A percentile compares a stretch with the other conserved stretches of the same genome.
phyloP scores from a whole-genome alignment of 306 rosid species.

The Prunus salicina region DNA sequence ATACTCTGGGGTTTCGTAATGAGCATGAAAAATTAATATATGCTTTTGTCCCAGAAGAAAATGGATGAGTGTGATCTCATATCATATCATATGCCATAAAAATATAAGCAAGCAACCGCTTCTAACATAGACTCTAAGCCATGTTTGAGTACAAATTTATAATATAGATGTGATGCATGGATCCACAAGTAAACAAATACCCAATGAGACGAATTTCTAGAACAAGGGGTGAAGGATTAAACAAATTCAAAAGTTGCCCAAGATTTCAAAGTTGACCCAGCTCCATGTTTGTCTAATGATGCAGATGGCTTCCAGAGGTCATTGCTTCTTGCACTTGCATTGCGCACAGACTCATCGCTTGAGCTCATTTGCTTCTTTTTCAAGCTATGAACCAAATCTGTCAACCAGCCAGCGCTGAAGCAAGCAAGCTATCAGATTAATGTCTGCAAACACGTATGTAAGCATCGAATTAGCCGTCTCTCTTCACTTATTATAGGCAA shows the following conservation, averaged over 20 bases:
- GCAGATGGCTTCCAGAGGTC: slow-evolving; percentile 20
- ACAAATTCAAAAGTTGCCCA: slow-evolving; percentile 35
- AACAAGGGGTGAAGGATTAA: slow-evolving; percentile 15
- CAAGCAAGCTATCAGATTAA: slow-evolving; percentile 7
- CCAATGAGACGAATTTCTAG: slow-evolving; percentile 39
- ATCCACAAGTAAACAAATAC: slow-evolving; percentile 24
- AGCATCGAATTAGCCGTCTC: slow-evolving; percentile 21
- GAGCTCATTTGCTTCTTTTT: slow-evolving; percentile 43
- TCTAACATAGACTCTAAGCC: neutral
- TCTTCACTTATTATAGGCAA: neutral
- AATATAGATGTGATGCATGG: too few relatives aligned
- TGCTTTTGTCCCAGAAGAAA: slow-evolving; percentile 8
- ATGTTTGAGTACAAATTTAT: too few relatives aligned
- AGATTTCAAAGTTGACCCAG: slow-evolving; percentile 60
- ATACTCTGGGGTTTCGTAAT: slow-evolving; percentile 4
- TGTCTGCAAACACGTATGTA: neutral
- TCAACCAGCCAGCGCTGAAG: slow-evolving; percentile 30
- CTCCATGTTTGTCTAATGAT: slow-evolving; percentile 8
- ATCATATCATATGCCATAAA: neutral
- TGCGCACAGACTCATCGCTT: neutral
- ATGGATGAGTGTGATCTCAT: slow-evolving; percentile 1
- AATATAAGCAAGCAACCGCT: slow-evolving; percentile 10
- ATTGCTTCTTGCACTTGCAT: slow-evolving; percentile 6
- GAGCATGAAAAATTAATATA: slow-evolving; percentile 3
- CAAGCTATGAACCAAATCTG: slow-evolving; percentile 34